Percentiles rank a stretch among this genome's conserved stretches.
These are phyloP conservation scores for Verticillium isaacii DNA, from an alignment of 2,329 filamentous ascomycete genomes.

Conservation along the genomic window DNA sequence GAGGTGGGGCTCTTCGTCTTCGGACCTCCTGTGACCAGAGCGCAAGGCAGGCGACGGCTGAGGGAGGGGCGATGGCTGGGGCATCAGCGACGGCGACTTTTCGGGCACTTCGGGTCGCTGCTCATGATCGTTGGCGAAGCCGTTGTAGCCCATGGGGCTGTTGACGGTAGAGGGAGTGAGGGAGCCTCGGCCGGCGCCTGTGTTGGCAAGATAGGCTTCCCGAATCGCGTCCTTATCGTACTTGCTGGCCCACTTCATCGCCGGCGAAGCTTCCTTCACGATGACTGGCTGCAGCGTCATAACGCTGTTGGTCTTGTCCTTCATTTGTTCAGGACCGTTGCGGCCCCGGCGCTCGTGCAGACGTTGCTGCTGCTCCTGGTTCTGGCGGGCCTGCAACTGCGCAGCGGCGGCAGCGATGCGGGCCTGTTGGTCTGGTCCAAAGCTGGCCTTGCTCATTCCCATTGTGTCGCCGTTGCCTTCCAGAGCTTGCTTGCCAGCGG, in stretches of 20 bases:
- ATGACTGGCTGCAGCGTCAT: constrained; percentile 83
- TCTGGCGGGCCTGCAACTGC: constrained; percentile 69
- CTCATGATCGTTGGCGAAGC: constrained; percentile 25
- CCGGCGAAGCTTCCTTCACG: constrained; percentile 80
- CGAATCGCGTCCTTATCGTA: constrained; percentile 89
- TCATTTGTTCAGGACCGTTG: constrained; percentile 52
- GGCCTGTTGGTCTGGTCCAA: constrained; percentile 87
- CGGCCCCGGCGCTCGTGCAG: constrained; percentile 43
- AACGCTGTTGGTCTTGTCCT: constrained; percentile 79
- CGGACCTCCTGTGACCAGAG: constrained; percentile 1
- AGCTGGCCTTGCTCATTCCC: constrained; percentile 70
- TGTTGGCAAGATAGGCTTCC: constrained; percentile 77
- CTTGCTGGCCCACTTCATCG: constrained; percentile 94
- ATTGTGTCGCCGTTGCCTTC: constrained; percentile 35
- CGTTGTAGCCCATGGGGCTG: constrained; percentile 21
- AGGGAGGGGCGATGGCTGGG: constrained; percentile 18
- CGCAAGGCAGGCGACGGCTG: constrained; percentile 12
- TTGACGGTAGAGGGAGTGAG: constrained; percentile 38
- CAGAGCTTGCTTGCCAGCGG: constrained; percentile 51
- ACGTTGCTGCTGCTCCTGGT: constrained; percentile 45
- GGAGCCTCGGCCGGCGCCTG: constrained; percentile 63
- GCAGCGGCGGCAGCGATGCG: constrained; percentile 89
- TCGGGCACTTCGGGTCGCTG: constrained; percentile 34
- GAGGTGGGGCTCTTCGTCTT: constrained; percentile 16
- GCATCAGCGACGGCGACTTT: constrained; percentile 27